A percentile compares a stretch with the other conserved stretches of the same genome.
phyloP scores from a whole-genome alignment of 352 stramenopile genomes.

The Phytophthora citrophthora region DNA sequence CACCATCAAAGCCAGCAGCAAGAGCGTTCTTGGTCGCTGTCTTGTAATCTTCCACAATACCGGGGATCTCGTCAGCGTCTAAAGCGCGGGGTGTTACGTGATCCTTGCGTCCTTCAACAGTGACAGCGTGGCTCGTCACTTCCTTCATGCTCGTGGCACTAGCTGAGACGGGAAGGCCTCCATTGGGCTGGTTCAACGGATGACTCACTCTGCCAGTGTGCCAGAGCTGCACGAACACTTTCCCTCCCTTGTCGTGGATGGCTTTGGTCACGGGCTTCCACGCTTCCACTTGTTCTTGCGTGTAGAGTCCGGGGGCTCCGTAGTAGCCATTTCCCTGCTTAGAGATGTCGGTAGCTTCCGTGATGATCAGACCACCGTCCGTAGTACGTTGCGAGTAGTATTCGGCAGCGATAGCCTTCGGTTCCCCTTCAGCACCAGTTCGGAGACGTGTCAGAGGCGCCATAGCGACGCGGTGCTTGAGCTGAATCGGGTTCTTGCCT shows the following conservation, averaged over 20 bases:
- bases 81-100: no score
- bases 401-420: constrained; percentile 34
- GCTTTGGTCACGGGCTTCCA: constrained; percentile 63
- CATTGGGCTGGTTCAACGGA: constrained; percentile 50
- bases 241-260: constrained; percentile 73
- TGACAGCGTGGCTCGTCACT: no score
- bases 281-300: constrained; percentile 42
- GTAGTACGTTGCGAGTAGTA: constrained; percentile 67
- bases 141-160: no score
- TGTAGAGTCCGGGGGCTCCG: constrained; percentile 52
- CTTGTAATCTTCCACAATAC: no score
- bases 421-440: constrained; percentile 35
- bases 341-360: constrained; percentile 56
- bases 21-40: no score
- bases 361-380: constrained; percentile 56
- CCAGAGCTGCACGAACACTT: constrained; percentile 83
- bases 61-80: no score
- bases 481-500: constrained; percentile 40
- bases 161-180: neutral
- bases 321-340: constrained; percentile 37
- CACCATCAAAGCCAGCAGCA: no score
- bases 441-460: constrained; percentile 60
- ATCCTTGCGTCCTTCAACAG: no score
- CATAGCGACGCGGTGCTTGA: constrained; percentile 45
- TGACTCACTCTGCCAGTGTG: constrained; percentile 75